phyloP scores from a whole-genome alignment of 176 grass and related monocot species.

The Carex kokanica region DNA sequence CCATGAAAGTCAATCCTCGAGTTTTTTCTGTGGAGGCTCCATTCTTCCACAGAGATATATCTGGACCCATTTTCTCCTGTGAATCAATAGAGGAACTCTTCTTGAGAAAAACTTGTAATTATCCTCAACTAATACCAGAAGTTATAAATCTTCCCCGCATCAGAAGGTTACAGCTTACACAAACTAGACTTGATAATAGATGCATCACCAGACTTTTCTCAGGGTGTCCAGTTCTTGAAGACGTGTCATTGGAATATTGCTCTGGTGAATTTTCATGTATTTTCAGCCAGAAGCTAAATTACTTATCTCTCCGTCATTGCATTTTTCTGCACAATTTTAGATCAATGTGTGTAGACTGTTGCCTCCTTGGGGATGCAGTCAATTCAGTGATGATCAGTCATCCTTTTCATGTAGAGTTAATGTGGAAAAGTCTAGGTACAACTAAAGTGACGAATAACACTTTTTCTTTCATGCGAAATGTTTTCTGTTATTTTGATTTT shows the following conservation, averaged over 20 bases:
- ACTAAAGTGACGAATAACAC: too few relatives aligned
- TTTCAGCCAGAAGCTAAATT: background rate
- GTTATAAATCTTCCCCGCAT: background rate
- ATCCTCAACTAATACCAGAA: background rate
- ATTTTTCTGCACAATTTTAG: too few relatives aligned
- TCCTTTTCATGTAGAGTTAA: too few relatives aligned
- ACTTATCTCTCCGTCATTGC: background rate
- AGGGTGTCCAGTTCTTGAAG: background rate
- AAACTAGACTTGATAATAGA: background rate
- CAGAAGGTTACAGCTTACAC: background rate
- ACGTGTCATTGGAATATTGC: background rate
- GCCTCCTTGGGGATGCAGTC: too few relatives aligned
- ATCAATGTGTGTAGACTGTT: too few relatives aligned
- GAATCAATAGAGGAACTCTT: background rate
- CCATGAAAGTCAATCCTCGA: background rate
- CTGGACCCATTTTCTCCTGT: background rate
- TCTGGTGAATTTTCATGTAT: background rate
- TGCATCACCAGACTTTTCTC: background rate
- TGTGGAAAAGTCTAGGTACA: too few relatives aligned
- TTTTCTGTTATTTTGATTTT: too few relatives aligned
- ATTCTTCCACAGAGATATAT: background rate
- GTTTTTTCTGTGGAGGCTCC: background rate
- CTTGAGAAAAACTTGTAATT: background rate
- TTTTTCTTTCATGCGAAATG: too few relatives aligned
- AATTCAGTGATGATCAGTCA: too few relatives aligned